A percentile compares a stretch with the other conserved stretches of the same genome.
Evolutionary conservation across 768 basidiomycete genomes (phyloP).

Genomic region (Boletales sp.): DNA sequence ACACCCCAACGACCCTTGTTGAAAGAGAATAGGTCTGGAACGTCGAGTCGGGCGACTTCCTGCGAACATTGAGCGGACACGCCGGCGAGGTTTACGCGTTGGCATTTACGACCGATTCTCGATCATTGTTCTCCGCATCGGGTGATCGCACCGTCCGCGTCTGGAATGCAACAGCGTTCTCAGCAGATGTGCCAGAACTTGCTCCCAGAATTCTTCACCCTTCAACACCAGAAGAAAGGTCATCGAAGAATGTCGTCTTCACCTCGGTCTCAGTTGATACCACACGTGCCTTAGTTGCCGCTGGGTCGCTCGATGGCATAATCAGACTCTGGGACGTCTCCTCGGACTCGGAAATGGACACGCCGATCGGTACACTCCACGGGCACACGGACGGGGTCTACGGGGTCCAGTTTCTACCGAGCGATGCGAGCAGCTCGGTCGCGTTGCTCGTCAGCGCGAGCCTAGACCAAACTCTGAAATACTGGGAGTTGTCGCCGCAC

Average conservation of each 20-base stretch:
- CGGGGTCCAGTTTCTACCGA: slow-evolving; percentile 28
- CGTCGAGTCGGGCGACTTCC: slow-evolving; percentile 22
- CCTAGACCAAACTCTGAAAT: slow-evolving; percentile 31
- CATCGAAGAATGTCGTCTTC: slow-evolving; percentile 23
- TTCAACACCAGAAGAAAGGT: slow-evolving; percentile 10
- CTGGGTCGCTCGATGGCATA: slow-evolving; percentile 50
- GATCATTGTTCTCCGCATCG: slow-evolving; percentile 33
- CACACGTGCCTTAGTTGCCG: slow-evolving; percentile 43
- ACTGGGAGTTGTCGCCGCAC: slow-evolving; percentile 41
- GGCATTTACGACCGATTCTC: slow-evolving; percentile 33
- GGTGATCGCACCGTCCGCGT: slow-evolving; percentile 34
- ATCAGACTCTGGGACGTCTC: slow-evolving; percentile 50
- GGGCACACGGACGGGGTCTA: slow-evolving; percentile 32
- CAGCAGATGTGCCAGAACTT: slow-evolving; percentile 16
- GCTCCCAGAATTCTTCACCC: slow-evolving; percentile 19
- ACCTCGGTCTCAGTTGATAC: slow-evolving; percentile 29
- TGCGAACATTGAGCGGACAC: slow-evolving; percentile 32
- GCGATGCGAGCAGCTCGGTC: slow-evolving; percentile 22
- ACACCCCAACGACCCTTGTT: not conserved
- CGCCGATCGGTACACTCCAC: slow-evolving; percentile 20
- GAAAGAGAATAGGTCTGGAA: slow-evolving; percentile 23
- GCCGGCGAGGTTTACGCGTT: slow-evolving; percentile 34
- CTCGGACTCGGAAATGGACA: slow-evolving; percentile 29
- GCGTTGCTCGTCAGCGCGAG: slow-evolving; percentile 29
- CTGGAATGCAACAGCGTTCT: slow-evolving; percentile 31